Evolutionary conservation across 2,329 filamentous ascomycete genomes (phyloP), one percentile per base, ranked within the genome.

Genomic region (Zarea fungicola): DNA sequence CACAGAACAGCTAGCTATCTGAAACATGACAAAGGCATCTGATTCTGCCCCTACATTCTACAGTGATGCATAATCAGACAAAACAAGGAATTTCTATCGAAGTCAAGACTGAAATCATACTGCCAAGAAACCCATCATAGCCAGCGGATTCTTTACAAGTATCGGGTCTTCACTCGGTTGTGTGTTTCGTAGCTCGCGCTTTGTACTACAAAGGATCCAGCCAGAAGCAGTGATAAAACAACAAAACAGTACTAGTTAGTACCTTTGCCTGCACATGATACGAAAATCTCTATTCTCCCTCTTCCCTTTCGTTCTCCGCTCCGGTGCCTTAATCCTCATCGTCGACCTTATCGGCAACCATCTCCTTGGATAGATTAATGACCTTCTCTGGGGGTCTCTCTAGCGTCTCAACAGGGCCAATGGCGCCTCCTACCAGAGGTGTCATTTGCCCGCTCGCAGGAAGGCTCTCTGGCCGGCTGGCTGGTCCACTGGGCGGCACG

Each of bases 321-420:
- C 7, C 8, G 13, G n/a, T 25, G n/a, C 31, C 34, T 55, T 64
- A 76, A 52, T 78, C 75, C 58, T 77, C 74, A 44, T 78, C 75
- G 10, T 73, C 71, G 31, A 76, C 69, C 60, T 76, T 77, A 52
- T 77, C 75, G 4, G 71, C 72, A 3, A 77, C 72, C 63, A 73
- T 68, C 51, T 77, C 73, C 54, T 72, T 75, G 22, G 69, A 64
- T 22, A 62, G 74, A 54, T 76, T 77, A 52, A 76, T 67, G 8
- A 77, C 73, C 56, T 68, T 75, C 59, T 75, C 73, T 0, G 72
- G 69, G 9, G 68, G 70, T 13, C 71, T 63, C 54, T 73, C 70
- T 23, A 66, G 54, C 22, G 31, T 18, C 23, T 42, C 46, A n/a
- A 13, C 32, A 8, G 31, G 21, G 28, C 35, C 28, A 28, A 23